A percentile compares a stretch with the other conserved stretches of the same genome.
These are phyloP conservation scores for Umbellularia californica DNA, from an alignment of 164 flowering plant species.

Conservation along the genomic window DNA sequence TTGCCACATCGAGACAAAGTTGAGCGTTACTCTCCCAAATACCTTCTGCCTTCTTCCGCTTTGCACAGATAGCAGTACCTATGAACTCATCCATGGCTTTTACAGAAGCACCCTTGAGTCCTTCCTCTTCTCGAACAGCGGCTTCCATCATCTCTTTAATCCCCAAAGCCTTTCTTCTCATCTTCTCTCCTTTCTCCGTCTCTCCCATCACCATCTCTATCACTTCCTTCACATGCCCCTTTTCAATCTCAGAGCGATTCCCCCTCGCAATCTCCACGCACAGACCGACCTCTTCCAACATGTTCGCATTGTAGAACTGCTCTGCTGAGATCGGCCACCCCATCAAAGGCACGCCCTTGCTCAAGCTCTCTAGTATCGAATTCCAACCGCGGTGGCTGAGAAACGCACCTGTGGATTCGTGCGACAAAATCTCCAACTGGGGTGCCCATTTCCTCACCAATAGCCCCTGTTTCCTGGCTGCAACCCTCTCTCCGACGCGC, in stretches of 20 bases:
- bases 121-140: constrained; percentile 6
- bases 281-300: constrained; percentile 10
- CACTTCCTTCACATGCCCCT: neutral
- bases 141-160: constrained; percentile 1
- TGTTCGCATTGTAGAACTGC: too few species aligned
- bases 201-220: constrained; percentile 13
- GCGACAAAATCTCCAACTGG: too few species aligned
- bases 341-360: too few species aligned
- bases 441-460: too few species aligned
- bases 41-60: neutral
- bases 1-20: too few species aligned
- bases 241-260: neutral
- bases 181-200: constrained; percentile 8
- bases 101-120: neutral
- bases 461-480: too few species aligned
- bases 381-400: too few species aligned
- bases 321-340: too few species aligned
- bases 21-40: neutral
- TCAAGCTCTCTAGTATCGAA: too few species aligned
- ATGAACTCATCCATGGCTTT: constrained; percentile 15
- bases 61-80: neutral
- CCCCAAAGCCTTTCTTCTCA: constrained; percentile 4
- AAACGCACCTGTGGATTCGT: too few species aligned
- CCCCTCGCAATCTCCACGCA: constrained; percentile 15
- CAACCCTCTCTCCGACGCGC: too few species aligned